Percentiles rank a stretch among this genome's conserved stretches.
Conservation (phyloP, 2,329 filamentous ascomycete species). For the Alternaria tenuissima region DNA sequence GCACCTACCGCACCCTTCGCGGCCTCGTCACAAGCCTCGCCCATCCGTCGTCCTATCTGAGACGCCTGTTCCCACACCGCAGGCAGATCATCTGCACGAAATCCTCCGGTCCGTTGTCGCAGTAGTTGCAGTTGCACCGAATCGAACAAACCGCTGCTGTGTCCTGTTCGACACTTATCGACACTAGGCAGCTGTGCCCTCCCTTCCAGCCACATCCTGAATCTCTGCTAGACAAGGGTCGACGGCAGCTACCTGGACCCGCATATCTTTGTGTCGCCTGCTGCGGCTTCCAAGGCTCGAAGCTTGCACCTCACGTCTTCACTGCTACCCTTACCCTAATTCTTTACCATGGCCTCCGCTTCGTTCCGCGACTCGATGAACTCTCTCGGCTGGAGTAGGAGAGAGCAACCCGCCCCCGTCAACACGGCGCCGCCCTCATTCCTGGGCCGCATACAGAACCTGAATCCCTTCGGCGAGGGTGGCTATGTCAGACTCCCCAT, state of each 20-base stretch:
- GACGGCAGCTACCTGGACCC: conserved; percentile 30
- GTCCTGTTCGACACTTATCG: neutral
- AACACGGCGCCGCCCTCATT: conserved; percentile 78
- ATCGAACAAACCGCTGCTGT: conserved; percentile 11
- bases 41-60: conserved; percentile 43
- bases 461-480: conserved; percentile 86
- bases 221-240: conserved; percentile 8
- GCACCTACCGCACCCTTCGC: conserved; percentile 19
- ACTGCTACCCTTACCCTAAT: too few relatives aligned
- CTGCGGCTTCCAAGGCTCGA: conserved; percentile 38
- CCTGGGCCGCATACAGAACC: conserved; percentile 79
- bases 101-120: conserved; percentile 54
- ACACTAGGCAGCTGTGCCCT: conserved; percentile 19
- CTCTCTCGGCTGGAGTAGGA: conserved; percentile 91
- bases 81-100: conserved; percentile 63
- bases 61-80: conserved; percentile 40
- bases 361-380: conserved; percentile 95
- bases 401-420: conserved; percentile 78
- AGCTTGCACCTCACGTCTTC: too few relatives aligned
- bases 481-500: conserved; percentile 93
- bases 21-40: conserved; percentile 49
- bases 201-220: too few relatives aligned
- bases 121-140: conserved; percentile 22
- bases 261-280: conserved; percentile 46
- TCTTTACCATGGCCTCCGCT: conserved; percentile 74